phyloP scores from a whole-genome alignment of 495 filamentous ascomycete genomes.

The Tricharina praecox region DNA sequence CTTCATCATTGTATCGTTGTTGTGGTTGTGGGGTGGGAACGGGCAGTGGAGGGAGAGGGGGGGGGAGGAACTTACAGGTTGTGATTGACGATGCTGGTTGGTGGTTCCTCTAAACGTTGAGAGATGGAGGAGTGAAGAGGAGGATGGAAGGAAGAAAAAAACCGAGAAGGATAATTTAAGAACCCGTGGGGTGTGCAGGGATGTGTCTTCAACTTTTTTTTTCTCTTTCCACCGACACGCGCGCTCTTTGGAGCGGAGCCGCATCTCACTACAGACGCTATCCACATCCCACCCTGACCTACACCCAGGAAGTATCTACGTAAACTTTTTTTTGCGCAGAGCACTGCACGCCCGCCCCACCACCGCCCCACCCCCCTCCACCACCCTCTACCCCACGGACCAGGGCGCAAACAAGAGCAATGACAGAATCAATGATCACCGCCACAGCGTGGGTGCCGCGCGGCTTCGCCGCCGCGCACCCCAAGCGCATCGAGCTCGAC shows the following conservation, averaged over 20 bases:
- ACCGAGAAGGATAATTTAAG: too few relatives aligned
- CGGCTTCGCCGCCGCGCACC: constrained; percentile 82
- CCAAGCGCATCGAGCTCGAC: constrained; percentile 75
- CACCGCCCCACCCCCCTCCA: not conserved
- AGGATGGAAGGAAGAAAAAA: not conserved
- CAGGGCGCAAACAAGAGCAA: not conserved
- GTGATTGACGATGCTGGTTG: too few relatives aligned
- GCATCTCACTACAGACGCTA: too few relatives aligned
- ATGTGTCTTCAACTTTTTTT: not conserved
- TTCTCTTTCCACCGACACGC: not conserved
- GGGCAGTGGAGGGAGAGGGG: too few relatives aligned
- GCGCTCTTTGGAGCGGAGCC: too few relatives aligned
- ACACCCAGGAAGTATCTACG: too few relatives aligned
- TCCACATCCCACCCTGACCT: too few relatives aligned
- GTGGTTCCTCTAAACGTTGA: too few relatives aligned
- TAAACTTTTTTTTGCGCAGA: too few relatives aligned
- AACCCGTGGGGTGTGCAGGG: too few relatives aligned
- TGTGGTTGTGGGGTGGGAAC: not conserved
- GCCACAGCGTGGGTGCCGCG: constrained; percentile 85
- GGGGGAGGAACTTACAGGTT: too few relatives aligned
- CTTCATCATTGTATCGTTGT: constrained; percentile 1
- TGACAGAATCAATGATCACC: constrained; percentile 41
- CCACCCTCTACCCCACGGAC: not conserved
- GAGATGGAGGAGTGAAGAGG: not conserved
- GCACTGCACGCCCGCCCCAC: too few relatives aligned